Evolutionary conservation across 2,329 filamentous ascomycete genomes (phyloP), one percentile per base, ranked within the genome.

Genomic region (Ophiobolus disseminans): DNA sequence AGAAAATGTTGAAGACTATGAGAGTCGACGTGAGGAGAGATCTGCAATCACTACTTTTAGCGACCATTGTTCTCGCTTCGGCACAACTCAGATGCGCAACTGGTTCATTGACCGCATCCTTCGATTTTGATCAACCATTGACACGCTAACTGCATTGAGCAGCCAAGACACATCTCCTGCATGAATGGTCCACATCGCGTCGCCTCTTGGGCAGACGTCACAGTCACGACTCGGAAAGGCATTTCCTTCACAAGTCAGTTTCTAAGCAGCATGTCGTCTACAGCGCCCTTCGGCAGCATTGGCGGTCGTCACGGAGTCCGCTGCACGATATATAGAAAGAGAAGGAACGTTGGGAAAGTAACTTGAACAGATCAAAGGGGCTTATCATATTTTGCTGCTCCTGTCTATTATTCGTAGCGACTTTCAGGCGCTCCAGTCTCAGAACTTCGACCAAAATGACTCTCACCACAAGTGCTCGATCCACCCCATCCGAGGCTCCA

Each of bases 121-220:
- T 46, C 8, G 13, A 23, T 48, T 28, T 39, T 26, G 43, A 32
- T 34, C 42, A 5, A 35, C 28, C 39, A 16, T 21, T 17, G 20
- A 13, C 20, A 19, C 32, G 16, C 45, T 55, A 55, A 21, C 60
- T 35, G 16, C 4, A 57, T 53, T 3, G 7, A 52, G 67, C 35
- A 58, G 65, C 62, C 64, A 65, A 68, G 64, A 37, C 43, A 23
- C 67, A 69, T 28, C 6, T 20, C 28, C 36, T 55, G 58, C 62
- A 60, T 59, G 13, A 28, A 26, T 39, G 48, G 26, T 55, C 51
- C 49, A 50, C 56, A 42, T 54, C 40, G 40, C 57, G 43, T 60
- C 51, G 48, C 54, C 48, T 43, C 47, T 30, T 42, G 26, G 38
- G 40, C 23, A 30, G 49, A 60, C 57, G 58, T 63, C 62, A 65